These are phyloP conservation scores for Scutellaria minor DNA, from an alignment of 257 asterid species.

Conservation along the genomic window DNA sequence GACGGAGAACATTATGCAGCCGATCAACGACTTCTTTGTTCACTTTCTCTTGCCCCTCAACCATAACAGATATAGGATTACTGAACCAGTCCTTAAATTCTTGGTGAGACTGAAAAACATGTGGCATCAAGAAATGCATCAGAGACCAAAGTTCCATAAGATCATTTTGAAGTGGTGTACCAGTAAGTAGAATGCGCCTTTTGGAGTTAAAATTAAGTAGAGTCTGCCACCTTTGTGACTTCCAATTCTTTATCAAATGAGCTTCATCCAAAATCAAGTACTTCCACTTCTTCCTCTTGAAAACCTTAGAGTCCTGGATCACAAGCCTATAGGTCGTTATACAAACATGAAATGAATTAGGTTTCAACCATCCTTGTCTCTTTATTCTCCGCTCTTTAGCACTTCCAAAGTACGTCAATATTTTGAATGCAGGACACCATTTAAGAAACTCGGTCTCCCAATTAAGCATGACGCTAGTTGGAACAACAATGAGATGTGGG, in stretches of 20 bases:
- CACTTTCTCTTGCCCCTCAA: constrained; percentile 96
- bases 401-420: constrained; percentile 98
- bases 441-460: constrained; percentile 99
- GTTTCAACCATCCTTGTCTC: constrained; percentile 99
- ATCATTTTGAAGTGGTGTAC: constrained; percentile 98
- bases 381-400: constrained; percentile 92
- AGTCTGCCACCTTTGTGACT: constrained; percentile 99
- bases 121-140: constrained; percentile 99
- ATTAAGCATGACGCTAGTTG: constrained; percentile 99
- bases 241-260: constrained; percentile 96
- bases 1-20: constrained; percentile 98
- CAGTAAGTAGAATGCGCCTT: constrained; percentile 96
- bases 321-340: constrained; percentile 97
- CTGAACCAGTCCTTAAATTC: constrained; percentile 99
- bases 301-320: constrained; percentile 93
- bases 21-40: constrained; percentile 98
- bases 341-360: constrained; percentile 94
- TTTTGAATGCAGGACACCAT: constrained; percentile 99
- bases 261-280: constrained; percentile 99
- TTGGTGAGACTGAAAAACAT: constrained; percentile 97
- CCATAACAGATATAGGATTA: constrained; percentile 97
- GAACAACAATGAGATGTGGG: constrained; percentile 98
- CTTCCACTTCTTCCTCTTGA: constrained; percentile 99
- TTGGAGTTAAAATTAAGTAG: constrained; percentile 95
- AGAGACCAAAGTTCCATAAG: constrained; percentile 99